Evolutionary conservation across 768 basidiomycete species (phyloP).

Genomic region (Glaciozyma martinii): DNA sequence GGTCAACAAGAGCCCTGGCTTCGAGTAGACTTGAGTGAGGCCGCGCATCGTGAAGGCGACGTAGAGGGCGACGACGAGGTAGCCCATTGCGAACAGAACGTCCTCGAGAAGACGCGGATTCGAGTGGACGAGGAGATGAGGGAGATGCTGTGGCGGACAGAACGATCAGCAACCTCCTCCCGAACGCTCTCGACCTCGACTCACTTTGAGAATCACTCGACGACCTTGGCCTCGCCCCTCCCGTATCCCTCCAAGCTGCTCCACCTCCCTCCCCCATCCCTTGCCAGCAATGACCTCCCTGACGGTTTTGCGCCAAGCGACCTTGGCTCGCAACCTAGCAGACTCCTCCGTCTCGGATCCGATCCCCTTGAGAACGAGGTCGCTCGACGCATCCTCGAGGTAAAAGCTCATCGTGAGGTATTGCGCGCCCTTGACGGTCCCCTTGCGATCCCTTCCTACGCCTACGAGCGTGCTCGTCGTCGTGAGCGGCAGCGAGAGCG

Average conservation of each 20-base stretch:
- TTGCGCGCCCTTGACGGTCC: conserved; percentile 47
- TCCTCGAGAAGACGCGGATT: conserved; percentile 48
- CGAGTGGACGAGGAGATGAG: conserved; percentile 17
- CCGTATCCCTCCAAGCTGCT: conserved; percentile 9
- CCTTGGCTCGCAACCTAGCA: conserved; percentile 41
- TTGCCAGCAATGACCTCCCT: conserved; percentile 11
- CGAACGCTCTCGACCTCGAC: neutral
- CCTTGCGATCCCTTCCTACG: conserved; percentile 48
- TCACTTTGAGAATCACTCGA: conserved; percentile 27
- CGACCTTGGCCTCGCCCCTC: neutral
- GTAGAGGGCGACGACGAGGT: conserved; percentile 63
- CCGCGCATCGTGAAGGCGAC: conserved; percentile 65
- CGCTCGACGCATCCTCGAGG: conserved; percentile 62
- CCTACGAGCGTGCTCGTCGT: conserved; percentile 71
- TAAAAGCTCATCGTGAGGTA: conserved; percentile 74
- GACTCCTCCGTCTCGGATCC: conserved; percentile 15
- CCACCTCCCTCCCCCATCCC: neutral
- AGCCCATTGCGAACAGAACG: conserved; percentile 53
- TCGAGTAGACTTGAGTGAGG: conserved; percentile 58
- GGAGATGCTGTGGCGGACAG: conserved; percentile 28
- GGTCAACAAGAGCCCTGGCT: conserved; percentile 83
- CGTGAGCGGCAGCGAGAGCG: conserved; percentile 47
- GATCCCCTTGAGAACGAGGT: neutral
- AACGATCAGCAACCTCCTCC: neutral
- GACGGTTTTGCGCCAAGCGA: conserved; percentile 34